These are phyloP conservation scores for Sphaerostilbella broomeana DNA, from an alignment of 2,329 filamentous ascomycete species.

Conservation along the genomic window DNA sequence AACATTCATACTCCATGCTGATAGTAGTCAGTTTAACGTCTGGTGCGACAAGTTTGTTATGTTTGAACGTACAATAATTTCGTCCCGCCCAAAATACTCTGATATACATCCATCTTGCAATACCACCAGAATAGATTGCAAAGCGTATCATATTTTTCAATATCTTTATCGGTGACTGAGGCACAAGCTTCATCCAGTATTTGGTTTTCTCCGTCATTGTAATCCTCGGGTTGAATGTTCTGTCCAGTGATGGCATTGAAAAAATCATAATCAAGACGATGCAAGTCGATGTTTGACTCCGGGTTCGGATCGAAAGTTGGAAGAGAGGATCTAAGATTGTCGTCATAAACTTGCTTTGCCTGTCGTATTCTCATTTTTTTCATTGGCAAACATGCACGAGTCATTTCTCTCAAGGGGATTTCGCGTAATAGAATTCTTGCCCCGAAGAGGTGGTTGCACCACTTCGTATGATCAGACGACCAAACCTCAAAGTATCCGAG, in stretches of 20 bases:
- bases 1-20: conserved; percentile 72
- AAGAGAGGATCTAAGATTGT: too few species aligned
- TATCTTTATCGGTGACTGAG: conserved; percentile 50
- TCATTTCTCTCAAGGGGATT: conserved; percentile 70
- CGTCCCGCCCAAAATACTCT: conserved; percentile 82
- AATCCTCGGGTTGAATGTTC: conserved; percentile 31
- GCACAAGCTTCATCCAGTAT: conserved; percentile 18
- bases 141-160: conserved; percentile 73
- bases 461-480: conserved; percentile 89
- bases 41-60: too few species aligned
- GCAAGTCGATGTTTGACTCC: too few species aligned
- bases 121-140: conserved; percentile 96
- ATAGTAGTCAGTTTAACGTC: conserved; percentile 16
- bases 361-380: conserved; percentile 36
- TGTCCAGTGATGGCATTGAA: conserved; percentile 36
- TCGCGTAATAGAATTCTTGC: conserved; percentile 76
- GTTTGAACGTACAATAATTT: conserved; percentile 72
- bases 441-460: conserved; percentile 87
- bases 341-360: too few species aligned
- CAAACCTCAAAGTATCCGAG: conserved; percentile 92
- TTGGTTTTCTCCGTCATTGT: conserved; percentile 29
- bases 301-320: conserved; percentile 19
- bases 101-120: conserved; percentile 86
- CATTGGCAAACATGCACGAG: conserved; percentile 60
- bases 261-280: conserved; percentile 36